These are phyloP conservation scores for Neurospora africana DNA, from an alignment of 495 filamentous ascomycete genomes.

Conservation along the genomic window DNA sequence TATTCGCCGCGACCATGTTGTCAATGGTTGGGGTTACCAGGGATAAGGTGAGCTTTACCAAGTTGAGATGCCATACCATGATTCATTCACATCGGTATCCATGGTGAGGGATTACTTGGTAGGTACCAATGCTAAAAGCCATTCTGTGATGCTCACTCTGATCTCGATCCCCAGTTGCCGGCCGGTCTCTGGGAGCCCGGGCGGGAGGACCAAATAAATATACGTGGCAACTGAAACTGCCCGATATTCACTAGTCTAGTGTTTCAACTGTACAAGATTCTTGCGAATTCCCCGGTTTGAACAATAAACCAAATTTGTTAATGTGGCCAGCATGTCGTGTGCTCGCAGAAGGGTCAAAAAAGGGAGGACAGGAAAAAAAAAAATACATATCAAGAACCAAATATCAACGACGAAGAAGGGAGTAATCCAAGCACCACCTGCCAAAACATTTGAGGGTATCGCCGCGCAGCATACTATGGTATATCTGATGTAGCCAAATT, in stretches of 20 bases:
- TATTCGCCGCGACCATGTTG: not conserved
- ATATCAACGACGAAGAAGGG: not conserved
- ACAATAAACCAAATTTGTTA: not conserved
- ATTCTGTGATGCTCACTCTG: not conserved
- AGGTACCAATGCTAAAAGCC: not conserved
- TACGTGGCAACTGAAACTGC: not conserved
- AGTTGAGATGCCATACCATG: not conserved
- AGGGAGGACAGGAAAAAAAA: not conserved
- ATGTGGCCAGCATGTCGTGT: not conserved
- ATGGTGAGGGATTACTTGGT: not conserved
- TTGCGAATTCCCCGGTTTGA: not conserved
- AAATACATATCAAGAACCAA: not conserved
- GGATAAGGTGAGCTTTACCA: not conserved
- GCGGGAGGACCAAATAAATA: not conserved
- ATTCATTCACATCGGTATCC: not conserved
- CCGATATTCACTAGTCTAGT: not conserved
- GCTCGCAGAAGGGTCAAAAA: not conserved
- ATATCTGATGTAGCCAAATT: not conserved
- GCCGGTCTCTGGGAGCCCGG: not conserved
- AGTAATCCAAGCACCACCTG: not conserved
- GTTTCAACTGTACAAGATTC: not conserved
- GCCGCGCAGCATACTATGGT: not conserved
- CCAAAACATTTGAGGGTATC: not conserved
- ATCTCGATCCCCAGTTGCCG: not conserved
- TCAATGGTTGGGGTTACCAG: not conserved